phyloP scores from a whole-genome alignment of 176 grass and related monocot genomes.

The Oryza glumipatula region DNA sequence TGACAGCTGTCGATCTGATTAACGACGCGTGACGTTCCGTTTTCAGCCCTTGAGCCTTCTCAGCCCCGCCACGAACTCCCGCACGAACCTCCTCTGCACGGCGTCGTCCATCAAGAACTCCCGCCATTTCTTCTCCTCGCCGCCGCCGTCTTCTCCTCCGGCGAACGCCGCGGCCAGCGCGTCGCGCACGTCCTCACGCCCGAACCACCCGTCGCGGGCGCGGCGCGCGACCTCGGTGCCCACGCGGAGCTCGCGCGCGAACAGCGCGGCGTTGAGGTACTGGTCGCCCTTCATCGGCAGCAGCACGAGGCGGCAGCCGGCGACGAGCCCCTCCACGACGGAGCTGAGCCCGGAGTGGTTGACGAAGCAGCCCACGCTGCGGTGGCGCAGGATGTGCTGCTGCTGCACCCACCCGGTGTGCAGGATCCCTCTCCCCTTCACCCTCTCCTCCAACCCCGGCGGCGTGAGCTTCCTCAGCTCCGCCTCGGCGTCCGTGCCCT shows the following conservation, averaged over 20 bases:
- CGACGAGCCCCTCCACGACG: slow-evolving; percentile 43
- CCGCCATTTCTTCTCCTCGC: slow-evolving; percentile 24
- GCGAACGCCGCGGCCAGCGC: slow-evolving; percentile 29
- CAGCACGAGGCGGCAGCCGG: slow-evolving; percentile 48
- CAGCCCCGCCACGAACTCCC: slow-evolving; percentile 21
- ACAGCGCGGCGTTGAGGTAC: slow-evolving; percentile 41
- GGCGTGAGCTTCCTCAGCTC: slow-evolving; percentile 15
- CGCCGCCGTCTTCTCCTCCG: neutral
- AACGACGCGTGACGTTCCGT: too few relatives aligned
- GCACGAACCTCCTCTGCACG: slow-evolving; percentile 28
- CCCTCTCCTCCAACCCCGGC: slow-evolving; percentile 35
- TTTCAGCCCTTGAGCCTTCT: slow-evolving; percentile 22
- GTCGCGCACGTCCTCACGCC: slow-evolving; percentile 7
- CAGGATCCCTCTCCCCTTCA: slow-evolving; percentile 31
- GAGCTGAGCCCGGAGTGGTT: slow-evolving; percentile 60
- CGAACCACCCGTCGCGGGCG: slow-evolving; percentile 38
- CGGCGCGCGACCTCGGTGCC: slow-evolving; percentile 50
- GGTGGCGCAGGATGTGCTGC: slow-evolving; percentile 59
- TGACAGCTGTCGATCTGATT: too few relatives aligned
- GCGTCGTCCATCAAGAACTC: slow-evolving; percentile 45
- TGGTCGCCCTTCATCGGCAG: slow-evolving; percentile 58
- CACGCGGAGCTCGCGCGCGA: slow-evolving; percentile 36
- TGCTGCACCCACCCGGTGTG: slow-evolving; percentile 59
- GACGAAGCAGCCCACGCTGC: slow-evolving; percentile 56
- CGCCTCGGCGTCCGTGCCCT: neutral